Evolutionary conservation across 2,329 filamentous ascomycete genomes (phyloP), one percentile per base, ranked within the genome.

Genomic region (Ophiostoma triangulosporum): DNA sequence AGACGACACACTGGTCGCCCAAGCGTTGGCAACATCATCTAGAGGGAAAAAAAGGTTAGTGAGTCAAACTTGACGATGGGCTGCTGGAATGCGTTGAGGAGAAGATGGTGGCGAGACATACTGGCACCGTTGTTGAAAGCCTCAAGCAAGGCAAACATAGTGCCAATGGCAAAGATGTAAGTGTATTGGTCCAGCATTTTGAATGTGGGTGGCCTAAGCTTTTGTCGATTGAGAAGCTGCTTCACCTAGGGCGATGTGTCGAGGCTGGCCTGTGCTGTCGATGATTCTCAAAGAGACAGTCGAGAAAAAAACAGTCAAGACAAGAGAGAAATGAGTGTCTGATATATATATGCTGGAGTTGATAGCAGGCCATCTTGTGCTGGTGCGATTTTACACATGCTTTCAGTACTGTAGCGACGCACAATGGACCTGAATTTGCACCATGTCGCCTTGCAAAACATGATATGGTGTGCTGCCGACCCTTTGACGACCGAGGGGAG

Each of bases 11-110:
- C 79, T 84, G 61, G 86, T 90, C 7, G 86, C 86, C 83, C 84
- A 90, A 50, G 86, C 73, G 69, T 91, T 91, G 64, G 86, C 86
- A 54, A 91, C 86, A 84, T 90, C 86, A 68, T 89, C 81, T 84
- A 56, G 51, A 49, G 17, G 17, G 32, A n/a, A 29, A 15, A n/a
- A 3, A 3, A 4, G 4, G 22, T 50, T 35, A 22, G 27, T 11
- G 5, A 31, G 15, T n/a, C 15, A n/a, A 14, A 31, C 14, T n/a
- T n/a, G n/a, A n/a, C n/a, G 31, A 51, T n/a, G 32, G 27, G n/a
- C 15, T 40, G 45, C 45, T 3, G 6, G 14, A 33, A 32, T 8
- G 15, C 22, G 11, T 17, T n/a, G 6, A 35, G n/a, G 15, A 32
- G 22, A 22, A n/a, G 24, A 45, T 8, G 14, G 22, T n/a, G 46